A percentile compares a stretch with the other conserved stretches of the same genome.
phyloP scores from a whole-genome alignment of 2,329 filamentous ascomycete species.

The Xylariaceae sp. region DNA sequence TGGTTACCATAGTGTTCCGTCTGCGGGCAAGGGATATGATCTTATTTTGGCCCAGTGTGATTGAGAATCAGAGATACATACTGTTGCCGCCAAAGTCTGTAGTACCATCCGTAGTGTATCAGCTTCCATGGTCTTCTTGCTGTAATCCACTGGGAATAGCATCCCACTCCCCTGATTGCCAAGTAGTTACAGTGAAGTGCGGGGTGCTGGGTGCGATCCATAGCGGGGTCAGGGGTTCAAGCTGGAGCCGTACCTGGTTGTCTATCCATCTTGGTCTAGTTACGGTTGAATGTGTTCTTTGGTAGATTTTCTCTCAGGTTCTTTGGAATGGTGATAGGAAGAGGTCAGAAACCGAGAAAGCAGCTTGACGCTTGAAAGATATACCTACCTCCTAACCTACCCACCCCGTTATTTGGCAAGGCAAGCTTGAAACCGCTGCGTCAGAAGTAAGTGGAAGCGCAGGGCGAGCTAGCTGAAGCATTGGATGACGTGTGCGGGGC shows the following conservation, averaged over 20 bases:
- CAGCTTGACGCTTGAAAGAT: not conserved
- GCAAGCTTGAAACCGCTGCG: slow-evolving; percentile 10
- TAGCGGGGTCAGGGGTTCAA: slow-evolving; percentile 1
- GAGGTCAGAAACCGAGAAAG: not conserved
- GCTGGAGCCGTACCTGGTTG: slow-evolving; percentile 10
- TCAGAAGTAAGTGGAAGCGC: slow-evolving; percentile 5
- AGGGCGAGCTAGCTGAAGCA: slow-evolving; percentile 8
- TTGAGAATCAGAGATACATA: slow-evolving; percentile 10
- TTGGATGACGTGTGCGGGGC: slow-evolving; percentile 25
- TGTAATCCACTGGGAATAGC: not conserved
- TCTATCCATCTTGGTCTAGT: slow-evolving; percentile 10
- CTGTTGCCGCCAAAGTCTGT: slow-evolving; percentile 22
- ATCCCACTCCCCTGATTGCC: not conserved
- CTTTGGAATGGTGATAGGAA: not conserved
- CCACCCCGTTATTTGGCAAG: not conserved
- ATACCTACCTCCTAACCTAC: not conserved
- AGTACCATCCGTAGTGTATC: slow-evolving; percentile 5
- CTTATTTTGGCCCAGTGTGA: too few relatives aligned
- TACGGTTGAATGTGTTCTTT: not conserved
- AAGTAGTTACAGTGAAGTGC: too few relatives aligned
- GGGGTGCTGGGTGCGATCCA: not conserved
- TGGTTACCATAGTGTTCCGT: slow-evolving; percentile 1
- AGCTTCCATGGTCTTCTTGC: not conserved
- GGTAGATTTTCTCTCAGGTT: too few relatives aligned
- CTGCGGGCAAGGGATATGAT: too few relatives aligned